phyloP scores from a whole-genome alignment of 179 eudicot genomes.

The Sideroxylon spinosum region DNA sequence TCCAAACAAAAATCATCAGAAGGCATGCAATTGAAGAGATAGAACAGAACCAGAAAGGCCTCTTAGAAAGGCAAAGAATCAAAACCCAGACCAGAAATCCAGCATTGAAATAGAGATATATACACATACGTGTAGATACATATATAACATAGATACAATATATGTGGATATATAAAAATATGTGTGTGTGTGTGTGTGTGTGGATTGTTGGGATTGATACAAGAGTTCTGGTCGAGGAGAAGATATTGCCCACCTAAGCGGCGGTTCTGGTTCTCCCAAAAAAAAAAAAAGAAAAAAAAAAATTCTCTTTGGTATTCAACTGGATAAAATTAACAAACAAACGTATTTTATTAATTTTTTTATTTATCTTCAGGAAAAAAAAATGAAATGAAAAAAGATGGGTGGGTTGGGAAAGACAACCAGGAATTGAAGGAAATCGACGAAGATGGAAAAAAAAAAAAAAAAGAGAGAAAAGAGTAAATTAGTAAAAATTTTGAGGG shows the following conservation, averaged over 20 bases:
- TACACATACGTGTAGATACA: constrained; percentile 16
- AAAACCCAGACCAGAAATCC: constrained; percentile 39
- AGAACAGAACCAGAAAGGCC: neutral
- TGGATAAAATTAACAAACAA: neutral
- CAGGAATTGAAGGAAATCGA: neutral
- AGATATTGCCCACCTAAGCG: constrained; percentile 14
- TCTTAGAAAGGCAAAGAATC: neutral
- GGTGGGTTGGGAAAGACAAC: neutral
- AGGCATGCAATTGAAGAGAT: too few species aligned
- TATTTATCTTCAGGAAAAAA: neutral
- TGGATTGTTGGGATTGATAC: constrained; percentile 23
- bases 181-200: neutral
- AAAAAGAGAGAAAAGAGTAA: neutral
- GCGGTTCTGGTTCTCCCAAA: constrained; percentile 27
- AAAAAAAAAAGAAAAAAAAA: neutral
- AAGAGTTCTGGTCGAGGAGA: constrained; percentile 36
- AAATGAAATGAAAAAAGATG: neutral
- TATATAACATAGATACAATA: neutral
- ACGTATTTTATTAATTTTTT: too few species aligned
- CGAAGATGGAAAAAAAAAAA: neutral
- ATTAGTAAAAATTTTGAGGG: neutral
- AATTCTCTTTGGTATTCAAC: neutral
- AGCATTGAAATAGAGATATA: constrained; percentile 14
- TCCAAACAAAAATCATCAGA: too few species aligned
- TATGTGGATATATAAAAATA: constrained; percentile 7